phyloP scores from a whole-genome alignment of 2,329 filamentous ascomycete species.

The Blumeria hordei region DNA sequence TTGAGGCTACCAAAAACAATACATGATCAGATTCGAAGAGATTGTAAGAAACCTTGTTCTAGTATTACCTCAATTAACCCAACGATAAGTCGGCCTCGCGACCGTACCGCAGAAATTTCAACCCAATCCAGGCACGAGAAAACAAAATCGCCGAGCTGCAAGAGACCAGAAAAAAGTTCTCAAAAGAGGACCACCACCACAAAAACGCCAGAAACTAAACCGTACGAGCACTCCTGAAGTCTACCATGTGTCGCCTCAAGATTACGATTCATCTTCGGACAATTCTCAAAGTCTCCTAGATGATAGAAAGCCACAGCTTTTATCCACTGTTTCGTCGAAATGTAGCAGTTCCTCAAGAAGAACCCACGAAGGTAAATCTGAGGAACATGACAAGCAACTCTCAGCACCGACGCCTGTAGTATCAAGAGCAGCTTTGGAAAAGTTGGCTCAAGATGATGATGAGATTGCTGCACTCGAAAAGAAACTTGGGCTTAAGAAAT shows the following conservation, averaged over 20 bases:
- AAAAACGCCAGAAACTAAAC: slow-evolving; percentile 10
- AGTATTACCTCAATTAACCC: neutral
- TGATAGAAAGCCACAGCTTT: too few relatives aligned
- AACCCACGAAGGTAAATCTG: neutral
- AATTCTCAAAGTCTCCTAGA: too few relatives aligned
- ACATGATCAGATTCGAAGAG: slow-evolving; percentile 20
- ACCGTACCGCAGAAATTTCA: slow-evolving; percentile 3
- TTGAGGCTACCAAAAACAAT: slow-evolving; percentile 21
- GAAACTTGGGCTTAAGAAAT: slow-evolving; percentile 56
- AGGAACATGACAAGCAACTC: neutral
- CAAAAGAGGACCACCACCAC: slow-evolving; percentile 9
- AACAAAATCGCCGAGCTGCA: slow-evolving; percentile 14
- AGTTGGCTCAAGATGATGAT: slow-evolving; percentile 57
- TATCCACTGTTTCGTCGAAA: too few relatives aligned
- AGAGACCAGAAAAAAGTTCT: slow-evolving; percentile 12
- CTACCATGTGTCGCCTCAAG: too few relatives aligned
- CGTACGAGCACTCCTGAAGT: too few relatives aligned
- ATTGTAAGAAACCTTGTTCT: slow-evolving; percentile 9
- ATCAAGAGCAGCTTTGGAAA: slow-evolving; percentile 25
- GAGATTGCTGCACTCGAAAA: slow-evolving; percentile 76
- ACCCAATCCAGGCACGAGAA: slow-evolving; percentile 8
- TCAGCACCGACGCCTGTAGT: slow-evolving; percentile 6
- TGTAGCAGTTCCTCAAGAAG: too few relatives aligned
- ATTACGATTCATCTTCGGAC: too few relatives aligned
- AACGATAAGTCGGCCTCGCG: too few relatives aligned